A percentile compares a stretch with the other conserved stretches of the same genome.
These are phyloP conservation scores for Brassica napus DNA, from an alignment of 345 rosid genomes.

Conservation along the genomic window DNA sequence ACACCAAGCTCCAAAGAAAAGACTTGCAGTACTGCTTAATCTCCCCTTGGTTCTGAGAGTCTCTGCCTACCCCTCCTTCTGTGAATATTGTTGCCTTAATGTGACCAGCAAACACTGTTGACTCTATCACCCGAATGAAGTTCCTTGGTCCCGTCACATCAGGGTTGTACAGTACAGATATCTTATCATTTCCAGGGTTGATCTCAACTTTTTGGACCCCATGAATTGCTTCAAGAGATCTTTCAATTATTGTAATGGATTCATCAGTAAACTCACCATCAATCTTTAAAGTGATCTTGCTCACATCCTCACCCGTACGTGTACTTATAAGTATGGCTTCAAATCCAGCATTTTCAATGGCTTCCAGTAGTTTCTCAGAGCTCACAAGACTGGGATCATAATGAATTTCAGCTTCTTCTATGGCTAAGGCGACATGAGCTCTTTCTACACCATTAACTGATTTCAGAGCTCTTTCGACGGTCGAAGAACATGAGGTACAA, in stretches of 20 bases:
- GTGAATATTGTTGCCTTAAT: conserved; percentile 69
- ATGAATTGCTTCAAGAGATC: conserved; percentile 80
- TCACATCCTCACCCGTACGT: conserved; percentile 53
- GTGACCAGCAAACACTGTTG: conserved; percentile 69
- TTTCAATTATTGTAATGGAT: conserved; percentile 54
- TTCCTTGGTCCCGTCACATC: conserved; percentile 79
- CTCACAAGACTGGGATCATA: conserved; percentile 57
- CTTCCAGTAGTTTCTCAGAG: conserved; percentile 47
- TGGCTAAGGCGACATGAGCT: conserved; percentile 81
- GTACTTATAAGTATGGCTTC: conserved; percentile 72
- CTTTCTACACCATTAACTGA: conserved; percentile 61
- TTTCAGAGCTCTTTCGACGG: conserved; percentile 67
- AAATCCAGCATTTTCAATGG: conserved; percentile 66
- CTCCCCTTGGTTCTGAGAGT: conserved; percentile 57
- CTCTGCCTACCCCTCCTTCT: conserved; percentile 63
- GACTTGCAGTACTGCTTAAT: conserved; percentile 62
- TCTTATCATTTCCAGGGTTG: conserved; percentile 39
- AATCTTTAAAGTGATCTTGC: conserved; percentile 69
- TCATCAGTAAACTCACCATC: conserved; percentile 59
- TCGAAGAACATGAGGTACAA: conserved; percentile 81
- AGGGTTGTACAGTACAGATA: conserved; percentile 66
- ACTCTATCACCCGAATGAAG: conserved; percentile 72
- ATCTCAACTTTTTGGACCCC: conserved; percentile 59
- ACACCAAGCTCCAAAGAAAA: conserved; percentile 88
- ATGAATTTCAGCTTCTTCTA: conserved; percentile 81